phyloP scores from a whole-genome alignment of 2,329 filamentous ascomycete species.

The Alternaria infectoria region DNA sequence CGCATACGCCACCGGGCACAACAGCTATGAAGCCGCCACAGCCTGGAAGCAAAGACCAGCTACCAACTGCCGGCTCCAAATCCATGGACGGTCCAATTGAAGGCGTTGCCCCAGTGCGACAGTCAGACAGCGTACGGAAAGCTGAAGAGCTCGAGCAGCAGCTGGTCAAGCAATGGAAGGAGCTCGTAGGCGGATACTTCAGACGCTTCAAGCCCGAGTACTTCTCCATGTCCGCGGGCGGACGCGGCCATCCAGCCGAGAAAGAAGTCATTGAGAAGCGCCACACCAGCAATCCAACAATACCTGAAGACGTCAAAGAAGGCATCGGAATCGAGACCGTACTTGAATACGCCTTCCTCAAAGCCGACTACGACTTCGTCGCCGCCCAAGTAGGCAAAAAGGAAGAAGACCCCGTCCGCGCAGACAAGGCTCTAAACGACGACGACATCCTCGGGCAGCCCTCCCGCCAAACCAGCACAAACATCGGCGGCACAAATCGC shows the following conservation, averaged over 20 bases:
- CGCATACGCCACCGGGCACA: slow-evolving; percentile 54
- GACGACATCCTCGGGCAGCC: slow-evolving; percentile 80
- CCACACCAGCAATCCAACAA: slow-evolving; percentile 28
- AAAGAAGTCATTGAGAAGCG: slow-evolving; percentile 38
- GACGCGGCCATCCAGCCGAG: slow-evolving; percentile 44
- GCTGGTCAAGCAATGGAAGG: slow-evolving; percentile 78
- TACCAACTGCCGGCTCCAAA: slow-evolving; percentile 35
- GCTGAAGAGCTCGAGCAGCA: slow-evolving; percentile 72
- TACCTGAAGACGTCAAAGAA: slow-evolving; percentile 35
- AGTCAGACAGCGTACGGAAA: slow-evolving; percentile 60
- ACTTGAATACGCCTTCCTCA: slow-evolving; percentile 89
- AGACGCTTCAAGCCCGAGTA: slow-evolving; percentile 83
- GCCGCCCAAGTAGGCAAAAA: slow-evolving; percentile 84
- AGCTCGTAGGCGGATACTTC: slow-evolving; percentile 92
- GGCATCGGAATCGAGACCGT: slow-evolving; percentile 74
- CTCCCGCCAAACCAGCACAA: slow-evolving; percentile 50
- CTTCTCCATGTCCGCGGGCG: slow-evolving; percentile 63
- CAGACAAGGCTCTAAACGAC: slow-evolving; percentile 81
- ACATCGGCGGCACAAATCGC: slow-evolving; percentile 76
- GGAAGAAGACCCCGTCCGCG: slow-evolving; percentile 70
- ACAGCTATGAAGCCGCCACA: slow-evolving; percentile 48
- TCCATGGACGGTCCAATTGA: slow-evolving; percentile 28
- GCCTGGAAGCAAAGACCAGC: slow-evolving; percentile 24
- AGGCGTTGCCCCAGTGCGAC: slow-evolving; percentile 39
- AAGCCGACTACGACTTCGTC: slow-evolving; percentile 93